Conservation (phyloP, 306 rosid genomes). For the Hippophae tibetana region DNA sequence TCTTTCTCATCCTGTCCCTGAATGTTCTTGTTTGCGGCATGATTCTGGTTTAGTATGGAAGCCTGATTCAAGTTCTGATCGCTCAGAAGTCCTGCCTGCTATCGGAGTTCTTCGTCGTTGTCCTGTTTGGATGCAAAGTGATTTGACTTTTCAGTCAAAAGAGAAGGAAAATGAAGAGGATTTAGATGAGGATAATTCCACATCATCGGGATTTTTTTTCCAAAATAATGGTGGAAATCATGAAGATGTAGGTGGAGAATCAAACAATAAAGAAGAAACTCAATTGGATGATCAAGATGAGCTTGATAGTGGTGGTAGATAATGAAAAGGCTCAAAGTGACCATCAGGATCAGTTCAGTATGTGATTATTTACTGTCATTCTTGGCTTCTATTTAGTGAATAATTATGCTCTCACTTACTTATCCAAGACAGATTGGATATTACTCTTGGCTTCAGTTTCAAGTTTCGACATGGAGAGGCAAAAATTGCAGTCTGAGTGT, state of each 20-base stretch:
- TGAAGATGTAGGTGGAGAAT: constrained; percentile 53
- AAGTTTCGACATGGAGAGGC: not conserved
- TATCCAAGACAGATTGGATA: constrained; percentile 3
- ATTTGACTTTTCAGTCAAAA: constrained; percentile 33
- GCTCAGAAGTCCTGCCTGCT: constrained; percentile 35
- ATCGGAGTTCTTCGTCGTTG: constrained; percentile 56
- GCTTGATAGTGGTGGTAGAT: constrained; percentile 74
- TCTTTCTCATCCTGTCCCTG: constrained; percentile 88
- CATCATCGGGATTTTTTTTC: constrained; percentile 53
- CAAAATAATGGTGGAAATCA: constrained; percentile 31
- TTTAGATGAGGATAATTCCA: constrained; percentile 57
- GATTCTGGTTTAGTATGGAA: constrained; percentile 27
- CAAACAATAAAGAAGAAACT: constrained; percentile 61
- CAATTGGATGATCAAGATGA: constrained; percentile 91
- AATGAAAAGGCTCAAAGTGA: constrained; percentile 13
- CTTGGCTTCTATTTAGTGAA: too few species aligned
- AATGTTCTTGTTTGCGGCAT: constrained; percentile 66
- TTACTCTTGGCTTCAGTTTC: not conserved
- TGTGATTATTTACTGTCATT: too few species aligned
- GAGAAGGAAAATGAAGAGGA: constrained; percentile 85
- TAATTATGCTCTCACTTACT: constrained; percentile 6
- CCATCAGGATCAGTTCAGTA: constrained; percentile 1
- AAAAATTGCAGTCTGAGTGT: not conserved
- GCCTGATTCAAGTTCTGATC: constrained; percentile 37
- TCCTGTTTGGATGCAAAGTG: constrained; percentile 71